A percentile compares a stretch with the other conserved stretches of the same genome.
Conservation (phyloP, 176 grass and related monocot species). For the Carex cristatella region DNA sequence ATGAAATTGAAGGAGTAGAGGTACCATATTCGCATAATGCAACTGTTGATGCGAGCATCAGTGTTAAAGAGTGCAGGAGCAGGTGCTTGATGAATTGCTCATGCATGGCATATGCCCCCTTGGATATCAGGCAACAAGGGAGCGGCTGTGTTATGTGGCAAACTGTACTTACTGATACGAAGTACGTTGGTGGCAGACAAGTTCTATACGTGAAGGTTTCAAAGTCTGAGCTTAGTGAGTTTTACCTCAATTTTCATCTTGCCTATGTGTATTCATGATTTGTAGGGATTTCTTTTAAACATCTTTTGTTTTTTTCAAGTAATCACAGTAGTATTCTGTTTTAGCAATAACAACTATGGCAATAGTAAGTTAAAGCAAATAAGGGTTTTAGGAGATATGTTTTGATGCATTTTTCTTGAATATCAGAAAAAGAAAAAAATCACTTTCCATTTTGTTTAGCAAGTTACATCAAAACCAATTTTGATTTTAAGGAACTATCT, state of each 20-base stretch:
- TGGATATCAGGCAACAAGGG: too few relatives aligned
- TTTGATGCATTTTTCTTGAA: not conserved
- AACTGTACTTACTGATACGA: constrained; percentile 32
- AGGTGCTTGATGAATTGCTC: constrained; percentile 13
- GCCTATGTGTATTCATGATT: not conserved
- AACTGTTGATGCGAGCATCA: not conserved
- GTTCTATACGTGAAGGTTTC: constrained; percentile 42
- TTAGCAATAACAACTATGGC: too few relatives aligned
- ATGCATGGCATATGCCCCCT: constrained; percentile 20
- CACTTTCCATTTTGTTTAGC: not conserved
- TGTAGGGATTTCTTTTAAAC: not conserved
- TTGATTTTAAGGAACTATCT: not conserved
- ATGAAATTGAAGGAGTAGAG: constrained; percentile 24
- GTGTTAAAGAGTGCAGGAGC: not conserved
- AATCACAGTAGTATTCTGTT: too few relatives aligned
- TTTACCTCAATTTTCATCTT: not conserved
- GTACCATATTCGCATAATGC: constrained; percentile 34
- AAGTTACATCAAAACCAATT: not conserved
- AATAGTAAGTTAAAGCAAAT: too few relatives aligned
- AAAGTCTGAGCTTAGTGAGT: constrained; percentile 28
- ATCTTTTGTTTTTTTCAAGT: too few relatives aligned
- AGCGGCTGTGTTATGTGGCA: too few relatives aligned
- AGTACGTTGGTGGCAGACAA: constrained; percentile 10
- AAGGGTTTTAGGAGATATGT: not conserved
- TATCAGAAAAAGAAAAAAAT: not conserved